Base-by-base conservation (phyloP, 176 grass and related monocot species). In the Leersia perrieri region DNA sequence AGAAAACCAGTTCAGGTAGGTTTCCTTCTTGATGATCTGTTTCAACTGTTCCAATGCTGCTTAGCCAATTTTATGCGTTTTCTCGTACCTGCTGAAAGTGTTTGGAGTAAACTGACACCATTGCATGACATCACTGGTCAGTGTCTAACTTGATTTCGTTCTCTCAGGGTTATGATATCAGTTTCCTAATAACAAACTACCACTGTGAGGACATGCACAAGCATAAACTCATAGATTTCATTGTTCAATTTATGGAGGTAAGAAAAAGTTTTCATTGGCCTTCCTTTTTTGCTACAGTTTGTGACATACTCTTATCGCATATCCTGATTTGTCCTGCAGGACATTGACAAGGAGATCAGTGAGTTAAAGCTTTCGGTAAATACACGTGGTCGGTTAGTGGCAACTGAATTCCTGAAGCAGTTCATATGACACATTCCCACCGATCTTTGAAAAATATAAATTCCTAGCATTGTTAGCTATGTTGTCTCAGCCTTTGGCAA, bases 221-320 rank as follows among this genome's bases (percentile, higher is more conserved):
- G 63, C 92, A 98, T 36, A 95, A 98, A 66, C 92, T 98, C 72
- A 98, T 98, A 58, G 95, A 95, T 91, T 98, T 98, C 77, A 98
- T 98, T 13, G 92, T 98, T 72, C 92, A 95, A 58, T 98, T 98
- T 84, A 95, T 98, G 95, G 95, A 98, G 92, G 95, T 94, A 93
- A 84, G 27, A 23, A 61, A 45, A 26, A 14, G 14, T 16, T 73
- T 49, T 84, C 12, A 31, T 61, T 60, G 8, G 22, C 9, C 31
- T 31, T 75, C 36, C 57, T 73, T 67, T 67, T 61, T 39, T 69
- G n/a, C 20, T 40, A 13, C n/a, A 40, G 9, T 35, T 25, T 69
- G 22, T 69, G 66, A 58, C 53, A 16, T 6, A 33, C 40, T 72
- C 27, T 41, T 36, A 31, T 66, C 12, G 30, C 73, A 6, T 78